Percentiles rank a stretch among this genome's conserved stretches.
phyloP scores from a whole-genome alignment of 164 flowering plant species.

The Chimonanthus salicifolius region DNA sequence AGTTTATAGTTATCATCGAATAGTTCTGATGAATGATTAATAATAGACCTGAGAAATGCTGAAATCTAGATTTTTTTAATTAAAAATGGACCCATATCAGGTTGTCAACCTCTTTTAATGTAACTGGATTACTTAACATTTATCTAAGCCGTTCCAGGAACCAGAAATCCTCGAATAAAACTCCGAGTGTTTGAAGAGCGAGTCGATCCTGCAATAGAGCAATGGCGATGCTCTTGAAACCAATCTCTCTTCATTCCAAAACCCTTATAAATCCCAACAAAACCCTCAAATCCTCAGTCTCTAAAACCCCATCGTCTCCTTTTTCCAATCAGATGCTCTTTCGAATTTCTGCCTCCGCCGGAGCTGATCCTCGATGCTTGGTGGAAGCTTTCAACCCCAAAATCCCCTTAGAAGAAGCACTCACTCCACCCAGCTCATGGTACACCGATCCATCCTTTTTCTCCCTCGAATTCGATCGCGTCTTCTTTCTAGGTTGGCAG shows the following conservation, averaged over 20 bases:
- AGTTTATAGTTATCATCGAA: no score
- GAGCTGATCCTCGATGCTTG: background rate
- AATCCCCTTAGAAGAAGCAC: conserved; percentile 60
- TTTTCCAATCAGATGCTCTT: background rate
- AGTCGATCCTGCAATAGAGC: background rate
- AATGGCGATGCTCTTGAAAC: background rate
- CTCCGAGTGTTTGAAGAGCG: background rate
- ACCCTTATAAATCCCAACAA: background rate
- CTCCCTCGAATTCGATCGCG: conserved; percentile 51
- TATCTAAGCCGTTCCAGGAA: no score
- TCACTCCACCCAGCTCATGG: conserved; percentile 90
- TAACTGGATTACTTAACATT: no score
- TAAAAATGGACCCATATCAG: no score
- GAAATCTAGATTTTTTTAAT: no score
- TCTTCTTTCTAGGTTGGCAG: conserved; percentile 81
- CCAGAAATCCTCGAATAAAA: background rate
- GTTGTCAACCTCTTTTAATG: no score
- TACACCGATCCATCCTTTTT: conserved; percentile 65
- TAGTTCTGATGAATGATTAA: no score
- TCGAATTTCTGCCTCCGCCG: background rate
- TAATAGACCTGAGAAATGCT: no score
- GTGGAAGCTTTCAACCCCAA: conserved; percentile 45
- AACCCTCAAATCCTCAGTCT: background rate
- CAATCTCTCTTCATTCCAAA: background rate
- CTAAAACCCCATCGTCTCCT: background rate